Percentiles rank a stretch among this genome's conserved stretches.
These are phyloP conservation scores for Cercis canadensis DNA, from an alignment of 306 rosid species.

Conservation along the genomic window DNA sequence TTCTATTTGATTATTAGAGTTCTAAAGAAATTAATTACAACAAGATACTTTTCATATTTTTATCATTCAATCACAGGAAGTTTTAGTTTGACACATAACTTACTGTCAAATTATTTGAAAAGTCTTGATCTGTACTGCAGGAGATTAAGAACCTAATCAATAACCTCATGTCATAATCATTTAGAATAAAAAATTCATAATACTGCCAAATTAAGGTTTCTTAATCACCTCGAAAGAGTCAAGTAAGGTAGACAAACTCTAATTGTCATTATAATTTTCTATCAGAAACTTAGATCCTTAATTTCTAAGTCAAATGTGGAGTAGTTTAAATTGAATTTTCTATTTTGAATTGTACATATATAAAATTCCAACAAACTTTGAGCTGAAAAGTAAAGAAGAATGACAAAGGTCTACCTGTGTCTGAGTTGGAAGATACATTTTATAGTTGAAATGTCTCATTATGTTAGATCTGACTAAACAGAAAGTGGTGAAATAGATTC, in stretches of 20 bases:
- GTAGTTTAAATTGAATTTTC: too few relatives aligned
- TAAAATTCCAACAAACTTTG: too few relatives aligned
- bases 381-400: constrained; percentile 37
- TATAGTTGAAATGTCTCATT: constrained; percentile 40
- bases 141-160: constrained; percentile 13
- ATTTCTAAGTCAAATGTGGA: constrained; percentile 19
- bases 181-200: too few relatives aligned
- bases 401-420: constrained; percentile 31
- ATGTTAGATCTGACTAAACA: constrained; percentile 37
- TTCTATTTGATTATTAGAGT: too few relatives aligned
- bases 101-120: constrained; percentile 18
- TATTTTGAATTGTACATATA: too few relatives aligned
- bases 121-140: constrained; percentile 1
- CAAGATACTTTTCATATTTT: too few relatives aligned
- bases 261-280: constrained; percentile 20
- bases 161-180: not conserved
- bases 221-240: constrained; percentile 20
- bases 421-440: constrained; percentile 45
- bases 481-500: constrained; percentile 35
- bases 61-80: not conserved
- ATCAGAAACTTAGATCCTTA: constrained; percentile 27
- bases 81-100: constrained; percentile 26
- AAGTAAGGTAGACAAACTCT: constrained; percentile 24
- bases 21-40: too few relatives aligned
- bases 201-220: too few relatives aligned